A percentile compares a stretch with the other conserved stretches of the same genome.
These are phyloP conservation scores for Lepidium campestre DNA, from an alignment of 441 rosid species.

Conservation along the genomic window DNA sequence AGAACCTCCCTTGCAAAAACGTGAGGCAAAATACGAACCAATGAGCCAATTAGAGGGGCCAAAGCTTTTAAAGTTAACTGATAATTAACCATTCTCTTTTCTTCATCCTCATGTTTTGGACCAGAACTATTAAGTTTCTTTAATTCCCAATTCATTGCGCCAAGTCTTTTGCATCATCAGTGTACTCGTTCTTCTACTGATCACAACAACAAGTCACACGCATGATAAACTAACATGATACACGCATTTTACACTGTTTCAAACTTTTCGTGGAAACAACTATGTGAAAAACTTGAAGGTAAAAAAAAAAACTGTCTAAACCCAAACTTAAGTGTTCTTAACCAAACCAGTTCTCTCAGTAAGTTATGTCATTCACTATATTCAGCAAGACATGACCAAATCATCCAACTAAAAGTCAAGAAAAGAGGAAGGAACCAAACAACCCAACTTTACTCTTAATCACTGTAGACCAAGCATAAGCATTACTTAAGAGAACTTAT, in stretches of 20 bases:
- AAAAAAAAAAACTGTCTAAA: not conserved
- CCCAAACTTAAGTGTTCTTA: not conserved
- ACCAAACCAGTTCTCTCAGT: not conserved
- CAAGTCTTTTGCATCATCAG: conserved; percentile 2
- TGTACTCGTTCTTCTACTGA: not conserved
- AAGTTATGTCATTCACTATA: not conserved
- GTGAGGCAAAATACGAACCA: not conserved
- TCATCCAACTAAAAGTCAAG: conserved; percentile 19
- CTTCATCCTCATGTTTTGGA: conserved; percentile 6
- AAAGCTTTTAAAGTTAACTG: conserved; percentile 13
- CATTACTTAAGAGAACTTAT: not conserved
- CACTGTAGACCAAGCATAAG: conserved; percentile 12
- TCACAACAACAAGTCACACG: conserved; percentile 14
- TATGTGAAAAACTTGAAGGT: not conserved
- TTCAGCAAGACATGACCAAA: not conserved
- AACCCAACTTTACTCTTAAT: not conserved
- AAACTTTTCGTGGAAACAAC: not conserved
- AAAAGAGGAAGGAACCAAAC: not conserved
- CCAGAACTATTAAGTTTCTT: conserved; percentile 10
- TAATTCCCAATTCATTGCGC: conserved; percentile 7
- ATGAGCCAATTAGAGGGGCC: conserved; percentile 21
- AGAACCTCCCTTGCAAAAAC: not conserved
- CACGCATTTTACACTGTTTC: not conserved
- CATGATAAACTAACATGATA: not conserved
- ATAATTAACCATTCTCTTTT: conserved; percentile 14